Base-by-base conservation (phyloP, 345 rosid species). In the Noccaea bulbosa region DNA sequence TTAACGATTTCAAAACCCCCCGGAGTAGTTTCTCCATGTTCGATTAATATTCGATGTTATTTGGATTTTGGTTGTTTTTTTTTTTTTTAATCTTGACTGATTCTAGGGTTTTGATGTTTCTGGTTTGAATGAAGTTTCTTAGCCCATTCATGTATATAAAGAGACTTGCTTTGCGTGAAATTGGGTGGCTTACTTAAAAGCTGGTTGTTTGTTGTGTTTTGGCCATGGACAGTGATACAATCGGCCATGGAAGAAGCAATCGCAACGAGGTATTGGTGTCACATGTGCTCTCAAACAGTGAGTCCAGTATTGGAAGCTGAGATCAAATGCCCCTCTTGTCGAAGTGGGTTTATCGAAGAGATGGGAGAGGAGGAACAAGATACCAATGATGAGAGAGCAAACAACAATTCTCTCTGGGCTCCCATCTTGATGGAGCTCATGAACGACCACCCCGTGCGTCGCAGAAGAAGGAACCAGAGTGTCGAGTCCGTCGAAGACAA, bases 401-500 rank as follows among this genome's bases (percentile, higher is more conserved):
- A 49, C 47, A 9, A 12, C 2, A 9, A 12, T 4, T 82, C 89
- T 56, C 82, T 87, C 11, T 90, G 96, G 98, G 88, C 85, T 16
- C 94, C 98, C 0, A 70, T 93, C 73, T 79, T 93, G 83, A 85
- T 93, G 49, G 92, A 91, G 5, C 81, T 90, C 82, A 83, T 86
- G 83, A 85, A 79, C 2, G 82, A 78, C 60, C 74, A 78, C 56
- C 74, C 81, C 1, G 80, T 63, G 5, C 87, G 82, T 0, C 79
- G 78, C 4, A 70, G 82, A 44, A 84, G 90, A 44, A 84, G 90
- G 45, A 64, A 73, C 32, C 79, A 87, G 54, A 83, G 79, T 38
- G 11, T 73, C 51, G 69, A 53, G 17, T 61, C 67, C 27, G 48
- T 55, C 14, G 85, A 78, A 55, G 39, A 65, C 1, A 80, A 70